phyloP scores from a whole-genome alignment of 108 stramenopile genomes.

The Craspedostauros australis region DNA sequence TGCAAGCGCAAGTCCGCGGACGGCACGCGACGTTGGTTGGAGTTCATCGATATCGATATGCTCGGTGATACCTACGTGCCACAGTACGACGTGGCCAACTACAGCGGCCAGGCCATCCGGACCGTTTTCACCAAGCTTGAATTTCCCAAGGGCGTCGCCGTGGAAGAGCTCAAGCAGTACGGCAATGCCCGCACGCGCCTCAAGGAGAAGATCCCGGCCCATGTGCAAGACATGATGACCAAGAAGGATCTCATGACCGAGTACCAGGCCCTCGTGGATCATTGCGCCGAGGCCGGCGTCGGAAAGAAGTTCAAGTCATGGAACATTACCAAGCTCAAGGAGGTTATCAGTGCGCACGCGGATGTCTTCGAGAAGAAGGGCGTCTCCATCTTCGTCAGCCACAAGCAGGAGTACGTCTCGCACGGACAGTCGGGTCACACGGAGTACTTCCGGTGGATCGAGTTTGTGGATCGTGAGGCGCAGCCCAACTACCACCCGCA shows the following conservation, averaged over 20 bases:
- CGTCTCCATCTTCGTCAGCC: constrained; percentile 32
- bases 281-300: constrained; percentile 19
- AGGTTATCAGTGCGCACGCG: constrained; percentile 20
- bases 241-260: constrained; percentile 23
- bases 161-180: constrained; percentile 40
- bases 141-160: constrained; percentile 48
- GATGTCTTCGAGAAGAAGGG: constrained; percentile 40
- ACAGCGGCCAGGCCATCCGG: constrained; percentile 35
- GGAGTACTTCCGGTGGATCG: constrained; percentile 47
- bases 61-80: constrained; percentile 29
- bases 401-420: constrained; percentile 38
- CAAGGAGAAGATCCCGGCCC: constrained; percentile 33
- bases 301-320: constrained; percentile 26
- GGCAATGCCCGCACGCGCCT: constrained; percentile 29
- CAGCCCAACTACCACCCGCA: constrained; percentile 47
- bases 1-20: constrained; percentile 35
- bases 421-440: constrained; percentile 45
- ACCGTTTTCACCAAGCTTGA: constrained; percentile 34
- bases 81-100: constrained; percentile 41
- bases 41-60: constrained; percentile 37
- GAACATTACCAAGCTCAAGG: constrained; percentile 38
- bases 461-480: constrained; percentile 40
- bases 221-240: constrained; percentile 34
- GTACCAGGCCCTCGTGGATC: constrained; percentile 32
- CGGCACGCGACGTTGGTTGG: constrained; percentile 38